These are phyloP conservation scores for Fusarium sp. DNA, from an alignment of 2,329 filamentous ascomycete species.

Conservation along the genomic window DNA sequence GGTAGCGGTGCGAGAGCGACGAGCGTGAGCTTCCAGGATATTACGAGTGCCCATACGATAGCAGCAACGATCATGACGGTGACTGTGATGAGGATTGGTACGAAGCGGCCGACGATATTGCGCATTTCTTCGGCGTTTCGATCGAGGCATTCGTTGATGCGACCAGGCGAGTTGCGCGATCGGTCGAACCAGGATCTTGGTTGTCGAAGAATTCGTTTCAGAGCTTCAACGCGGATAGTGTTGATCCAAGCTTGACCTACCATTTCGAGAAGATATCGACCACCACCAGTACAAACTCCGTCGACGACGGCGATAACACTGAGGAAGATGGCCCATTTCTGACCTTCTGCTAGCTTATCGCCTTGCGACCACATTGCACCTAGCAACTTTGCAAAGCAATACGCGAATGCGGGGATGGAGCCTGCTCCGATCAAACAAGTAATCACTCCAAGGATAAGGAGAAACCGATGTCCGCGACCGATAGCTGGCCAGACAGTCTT, in stretches of 20 bases:
- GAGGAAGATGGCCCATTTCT: conserved; percentile 76
- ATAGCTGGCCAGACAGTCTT: conserved; percentile 77
- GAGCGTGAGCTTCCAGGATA: conserved; percentile 84
- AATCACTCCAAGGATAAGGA: conserved; percentile 70
- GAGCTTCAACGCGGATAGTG: conserved; percentile 72
- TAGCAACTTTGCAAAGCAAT: conserved; percentile 78
- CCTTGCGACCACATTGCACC: conserved; percentile 71
- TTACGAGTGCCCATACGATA: conserved; percentile 76
- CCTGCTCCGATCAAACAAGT: conserved; percentile 72
- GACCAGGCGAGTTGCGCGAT: conserved; percentile 70
- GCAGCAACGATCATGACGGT: conserved; percentile 75
- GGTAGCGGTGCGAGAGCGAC: conserved; percentile 78
- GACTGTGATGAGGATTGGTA: conserved; percentile 75
- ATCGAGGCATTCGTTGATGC: conserved; percentile 78
- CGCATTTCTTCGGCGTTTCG: conserved; percentile 88
- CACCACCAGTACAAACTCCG: conserved; percentile 70
- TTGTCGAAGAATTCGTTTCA: conserved; percentile 78
- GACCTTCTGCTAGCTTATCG: conserved; percentile 61
- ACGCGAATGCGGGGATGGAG: conserved; percentile 80
- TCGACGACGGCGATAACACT: conserved; percentile 75
- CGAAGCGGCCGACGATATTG: conserved; percentile 82
- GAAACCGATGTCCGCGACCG: conserved; percentile 58
- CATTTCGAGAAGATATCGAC: conserved; percentile 77
- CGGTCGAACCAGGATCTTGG: conserved; percentile 82
- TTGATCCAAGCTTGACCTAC: conserved; percentile 83